phyloP scores from a whole-genome alignment of 305 asterid species.

The Fraxinus ornus region DNA sequence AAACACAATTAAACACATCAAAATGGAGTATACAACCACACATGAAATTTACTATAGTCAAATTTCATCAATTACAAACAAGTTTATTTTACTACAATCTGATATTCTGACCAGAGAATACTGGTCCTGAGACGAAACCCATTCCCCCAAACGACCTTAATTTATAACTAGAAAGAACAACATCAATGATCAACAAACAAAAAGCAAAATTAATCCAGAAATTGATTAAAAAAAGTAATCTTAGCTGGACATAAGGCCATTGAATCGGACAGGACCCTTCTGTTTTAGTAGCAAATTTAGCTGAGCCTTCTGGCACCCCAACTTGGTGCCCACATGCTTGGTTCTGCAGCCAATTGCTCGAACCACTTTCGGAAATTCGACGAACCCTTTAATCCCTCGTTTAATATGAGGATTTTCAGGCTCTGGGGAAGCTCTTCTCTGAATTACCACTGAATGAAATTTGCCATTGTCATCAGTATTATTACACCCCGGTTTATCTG shows the following conservation, averaged over 20 bases:
- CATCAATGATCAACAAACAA: background rate
- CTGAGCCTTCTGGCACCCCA: conserved; percentile 85
- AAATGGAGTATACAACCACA: background rate
- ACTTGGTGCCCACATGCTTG: conserved; percentile 52
- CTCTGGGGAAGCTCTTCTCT: conserved; percentile 34
- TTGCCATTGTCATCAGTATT: background rate
- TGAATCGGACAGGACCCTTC: conserved; percentile 41
- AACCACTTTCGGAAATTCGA: conserved; percentile 75
- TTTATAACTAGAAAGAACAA: background rate
- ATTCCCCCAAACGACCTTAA: background rate
- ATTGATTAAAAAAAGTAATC: background rate
- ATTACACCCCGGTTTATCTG: conserved; percentile 22
- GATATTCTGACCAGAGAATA: background rate
- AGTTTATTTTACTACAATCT: background rate
- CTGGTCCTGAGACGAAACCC: background rate
- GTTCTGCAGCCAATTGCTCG: conserved; percentile 66
- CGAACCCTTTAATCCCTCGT: conserved; percentile 85
- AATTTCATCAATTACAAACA: background rate
- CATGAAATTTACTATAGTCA: background rate
- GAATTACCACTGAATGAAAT: conserved; percentile 11
- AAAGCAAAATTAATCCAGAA: background rate
- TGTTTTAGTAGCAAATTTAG: conserved; percentile 60
- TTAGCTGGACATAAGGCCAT: conserved; percentile 43
- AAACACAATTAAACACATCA: background rate
- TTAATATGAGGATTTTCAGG: conserved; percentile 73